Conservation (phyloP, 495 filamentous ascomycete species). For the Trichocladium uniseriatum region DNA sequence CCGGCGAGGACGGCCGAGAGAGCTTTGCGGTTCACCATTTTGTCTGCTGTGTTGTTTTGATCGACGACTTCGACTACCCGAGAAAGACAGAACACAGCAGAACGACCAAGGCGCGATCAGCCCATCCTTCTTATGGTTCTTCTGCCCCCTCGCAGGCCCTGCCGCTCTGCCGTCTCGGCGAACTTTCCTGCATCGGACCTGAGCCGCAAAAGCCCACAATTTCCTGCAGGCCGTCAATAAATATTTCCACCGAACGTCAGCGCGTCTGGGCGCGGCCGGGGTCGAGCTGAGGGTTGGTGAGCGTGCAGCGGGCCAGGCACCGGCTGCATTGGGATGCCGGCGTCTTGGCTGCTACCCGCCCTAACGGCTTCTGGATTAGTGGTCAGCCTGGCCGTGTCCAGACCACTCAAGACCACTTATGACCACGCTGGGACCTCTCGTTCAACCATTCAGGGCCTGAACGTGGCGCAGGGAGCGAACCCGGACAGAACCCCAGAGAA, state of each 20-base stretch:
- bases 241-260: not conserved
- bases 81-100: not conserved
- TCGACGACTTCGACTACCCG: not conserved
- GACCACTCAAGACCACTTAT: not conserved
- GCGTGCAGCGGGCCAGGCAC: not conserved
- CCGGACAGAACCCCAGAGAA: no score
- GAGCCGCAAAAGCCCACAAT: not conserved
- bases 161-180: not conserved
- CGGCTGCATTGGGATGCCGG: not conserved
- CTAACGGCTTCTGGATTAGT: constrained; percentile 1
- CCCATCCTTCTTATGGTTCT: not conserved
- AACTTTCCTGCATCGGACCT: not conserved
- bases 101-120: not conserved
- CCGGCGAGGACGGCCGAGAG: constrained; percentile 23
- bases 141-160: not conserved
- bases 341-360: not conserved
- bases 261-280: not conserved
- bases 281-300: not conserved
- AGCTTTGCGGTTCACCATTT: constrained; percentile 14
- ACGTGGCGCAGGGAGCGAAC: no score
- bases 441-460: no score
- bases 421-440: no score
- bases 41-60: not conserved
- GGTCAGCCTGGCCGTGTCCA: not conserved
- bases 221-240: not conserved